Evolutionary conservation across 192 early-diverging fungal genomes (phyloP), one percentile per base, ranked within the genome.

Genomic region (Dispira parvispora): DNA sequence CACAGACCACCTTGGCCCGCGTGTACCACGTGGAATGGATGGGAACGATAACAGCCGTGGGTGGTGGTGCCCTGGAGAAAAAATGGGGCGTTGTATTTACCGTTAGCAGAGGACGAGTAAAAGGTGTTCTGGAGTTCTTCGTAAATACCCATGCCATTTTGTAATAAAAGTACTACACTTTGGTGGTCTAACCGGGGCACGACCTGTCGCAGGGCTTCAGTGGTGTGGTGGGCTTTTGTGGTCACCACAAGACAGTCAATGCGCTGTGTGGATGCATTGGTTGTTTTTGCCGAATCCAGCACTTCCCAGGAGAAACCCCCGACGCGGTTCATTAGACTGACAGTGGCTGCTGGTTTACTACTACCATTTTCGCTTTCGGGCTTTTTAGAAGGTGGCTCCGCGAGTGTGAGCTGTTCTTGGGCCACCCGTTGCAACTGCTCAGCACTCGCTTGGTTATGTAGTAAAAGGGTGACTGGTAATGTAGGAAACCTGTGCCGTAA

Each of bases 191-290:
- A 66, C 0, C 84, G 78, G 28, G 67, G 64, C 32, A 66, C 68
- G 60, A 85, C 73, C 26, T 69, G 65, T 43, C 65, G 52, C 14
- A 80, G 71, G 12, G 84, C 82, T 12, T 68, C 68, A 12, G 74
- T 62, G 6, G 77, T 76, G 52, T 88, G 77, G 49, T 84, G 77
- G 1, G 84, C 78, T 71, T 88, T 88, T 46, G 84, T 85, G 9
- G 81, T 72, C 28, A 88, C 66, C 0, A 88, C 43, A 12, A 85
- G 72, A 10, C 71, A 66, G 18, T 69, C 64, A 57, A 88, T 85
- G 11, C 71, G 67, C n/a, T 58, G 13, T 6, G 61, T 53, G 18
- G 66, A 62, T 62, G 67, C 63, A 11, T 61, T 61, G 38, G 52
- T 44, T 44, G 64, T 61, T 20, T 56, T 47, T 63, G 53, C 60